These are phyloP conservation scores for Kuraishia capsulata DNA, from an alignment of 805 yeast genomes.

Conservation along the genomic window DNA sequence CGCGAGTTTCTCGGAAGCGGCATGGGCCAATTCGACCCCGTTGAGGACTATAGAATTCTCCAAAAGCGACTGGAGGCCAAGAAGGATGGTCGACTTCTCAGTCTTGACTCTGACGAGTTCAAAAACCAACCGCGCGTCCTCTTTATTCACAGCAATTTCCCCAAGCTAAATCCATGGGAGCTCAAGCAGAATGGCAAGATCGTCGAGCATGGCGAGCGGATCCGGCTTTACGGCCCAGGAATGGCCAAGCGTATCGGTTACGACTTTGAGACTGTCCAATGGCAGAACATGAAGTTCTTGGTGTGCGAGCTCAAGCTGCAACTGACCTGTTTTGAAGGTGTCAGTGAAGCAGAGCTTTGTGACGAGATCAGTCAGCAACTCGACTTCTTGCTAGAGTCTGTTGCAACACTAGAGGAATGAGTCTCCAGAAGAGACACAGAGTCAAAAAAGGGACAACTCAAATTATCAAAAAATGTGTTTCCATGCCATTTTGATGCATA, in stretches of 20 bases:
- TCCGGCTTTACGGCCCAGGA: constrained; percentile 52
- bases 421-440: no score
- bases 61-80: constrained; percentile 1
- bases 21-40: constrained; percentile 41
- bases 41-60: constrained; percentile 19
- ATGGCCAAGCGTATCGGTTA: constrained; percentile 40
- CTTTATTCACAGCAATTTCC: constrained; percentile 60
- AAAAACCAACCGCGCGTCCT: constrained; percentile 23
- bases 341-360: constrained; percentile 34
- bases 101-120: constrained; percentile 4
- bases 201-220: constrained; percentile 33
- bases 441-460: no score
- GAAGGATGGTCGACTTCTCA: background rate
- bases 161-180: constrained; percentile 56
- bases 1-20: constrained; percentile 33
- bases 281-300: constrained; percentile 47
- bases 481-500: no score
- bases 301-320: constrained; percentile 42
- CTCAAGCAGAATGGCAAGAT: constrained; percentile 33
- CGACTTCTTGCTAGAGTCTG: constrained; percentile 21
- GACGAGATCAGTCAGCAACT: constrained; percentile 39
- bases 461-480: no score
- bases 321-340: constrained; percentile 32
- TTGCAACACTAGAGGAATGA: background rate
- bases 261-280: constrained; percentile 51